Conservation (phyloP, 768 basidiomycete genomes). For the Piloderma croceum region DNA sequence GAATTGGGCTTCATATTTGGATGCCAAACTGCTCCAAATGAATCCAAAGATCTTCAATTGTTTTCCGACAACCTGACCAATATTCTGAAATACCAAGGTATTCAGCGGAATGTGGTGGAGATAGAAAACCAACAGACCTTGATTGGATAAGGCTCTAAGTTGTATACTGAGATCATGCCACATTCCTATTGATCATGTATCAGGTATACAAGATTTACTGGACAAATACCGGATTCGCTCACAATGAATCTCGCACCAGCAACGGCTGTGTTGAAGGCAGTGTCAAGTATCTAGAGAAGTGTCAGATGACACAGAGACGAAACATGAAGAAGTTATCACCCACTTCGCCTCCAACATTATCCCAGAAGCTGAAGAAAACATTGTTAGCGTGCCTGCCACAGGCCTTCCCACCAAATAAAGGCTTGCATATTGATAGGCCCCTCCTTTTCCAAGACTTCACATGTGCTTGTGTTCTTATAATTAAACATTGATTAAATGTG, state of each 20-base stretch:
- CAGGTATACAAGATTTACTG: neutral
- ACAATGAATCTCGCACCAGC: slow-evolving; percentile 39
- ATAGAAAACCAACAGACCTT: slow-evolving; percentile 26
- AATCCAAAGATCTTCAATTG: slow-evolving; percentile 38
- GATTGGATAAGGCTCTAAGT: slow-evolving; percentile 1
- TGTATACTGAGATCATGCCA: slow-evolving; percentile 17
- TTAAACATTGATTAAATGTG: slow-evolving; percentile 75
- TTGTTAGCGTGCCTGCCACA: slow-evolving; percentile 7
- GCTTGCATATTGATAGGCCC: slow-evolving; percentile 51
- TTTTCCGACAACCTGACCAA: slow-evolving; percentile 26
- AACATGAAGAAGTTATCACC: too few relatives aligned
- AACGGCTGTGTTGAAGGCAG: slow-evolving; percentile 36
- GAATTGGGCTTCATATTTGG: slow-evolving; percentile 39
- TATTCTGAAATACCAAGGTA: slow-evolving; percentile 30
- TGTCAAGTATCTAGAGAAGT: slow-evolving; percentile 39
- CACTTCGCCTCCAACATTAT: slow-evolving; percentile 48
- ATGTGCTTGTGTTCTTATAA: slow-evolving; percentile 56
- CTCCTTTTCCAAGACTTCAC: slow-evolving; percentile 47
- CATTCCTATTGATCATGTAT: slow-evolving; percentile 22
- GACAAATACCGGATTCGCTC: slow-evolving; percentile 4
- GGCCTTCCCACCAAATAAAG: slow-evolving; percentile 20
- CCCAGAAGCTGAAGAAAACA: slow-evolving; percentile 18
- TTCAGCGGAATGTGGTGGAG: slow-evolving; percentile 36
- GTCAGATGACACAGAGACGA: too few relatives aligned
- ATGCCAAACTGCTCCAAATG: slow-evolving; percentile 28